Conservation (phyloP, 2,329 filamentous ascomycete species). For the Cordyceps javanica region DNA sequence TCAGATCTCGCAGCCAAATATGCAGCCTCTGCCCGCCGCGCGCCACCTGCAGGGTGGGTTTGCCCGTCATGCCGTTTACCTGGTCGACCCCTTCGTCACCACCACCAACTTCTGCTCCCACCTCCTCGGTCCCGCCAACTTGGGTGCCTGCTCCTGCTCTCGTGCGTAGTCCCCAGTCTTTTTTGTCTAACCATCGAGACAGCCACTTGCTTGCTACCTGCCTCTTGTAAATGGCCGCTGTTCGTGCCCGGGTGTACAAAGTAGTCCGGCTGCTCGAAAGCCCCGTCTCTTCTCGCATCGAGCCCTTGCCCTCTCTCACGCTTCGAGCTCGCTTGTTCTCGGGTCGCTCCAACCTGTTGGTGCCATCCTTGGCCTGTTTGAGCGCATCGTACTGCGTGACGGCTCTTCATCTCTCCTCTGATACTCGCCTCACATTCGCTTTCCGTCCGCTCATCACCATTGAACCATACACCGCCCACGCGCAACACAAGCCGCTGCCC, state of each 20-base stretch:
- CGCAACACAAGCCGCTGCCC: background rate
- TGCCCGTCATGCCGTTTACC: background rate
- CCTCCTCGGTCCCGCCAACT: conserved; percentile 26
- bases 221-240: background rate
- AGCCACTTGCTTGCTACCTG: background rate
- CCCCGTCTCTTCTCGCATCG: conserved; percentile 7
- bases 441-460: background rate
- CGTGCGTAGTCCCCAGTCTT: conserved; percentile 18
- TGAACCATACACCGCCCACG: background rate
- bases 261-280: background rate
- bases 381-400: conserved; percentile 31
- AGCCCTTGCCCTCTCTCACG: background rate
- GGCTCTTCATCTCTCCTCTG: conserved; percentile 22
- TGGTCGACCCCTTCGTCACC: background rate
- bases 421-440: conserved; percentile 7
- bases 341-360: conserved; percentile 29
- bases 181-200: conserved; percentile 13
- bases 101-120: conserved; percentile 6
- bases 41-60: background rate
- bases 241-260: background rate
- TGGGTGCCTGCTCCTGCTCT: conserved; percentile 26
- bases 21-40: background rate
- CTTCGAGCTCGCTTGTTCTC: conserved; percentile 19
- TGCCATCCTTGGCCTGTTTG: conserved; percentile 24
- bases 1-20: conserved; percentile 27